A percentile compares a stretch with the other conserved stretches of the same genome.
phyloP scores from a whole-genome alignment of 768 basidiomycete genomes.

The Agaricus subrufescens region DNA sequence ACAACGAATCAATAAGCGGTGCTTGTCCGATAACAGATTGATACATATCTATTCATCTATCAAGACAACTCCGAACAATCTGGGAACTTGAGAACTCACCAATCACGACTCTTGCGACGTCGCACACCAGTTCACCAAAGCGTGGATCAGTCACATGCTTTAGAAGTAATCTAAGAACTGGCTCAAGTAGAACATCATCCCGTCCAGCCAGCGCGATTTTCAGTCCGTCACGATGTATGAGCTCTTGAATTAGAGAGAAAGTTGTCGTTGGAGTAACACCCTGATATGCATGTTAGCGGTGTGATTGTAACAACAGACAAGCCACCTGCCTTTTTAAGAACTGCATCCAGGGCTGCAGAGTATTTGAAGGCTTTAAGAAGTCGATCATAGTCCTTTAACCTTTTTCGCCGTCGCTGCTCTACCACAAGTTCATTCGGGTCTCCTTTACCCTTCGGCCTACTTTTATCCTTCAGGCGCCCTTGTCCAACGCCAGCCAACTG shows the following conservation, averaged over 20 bases:
- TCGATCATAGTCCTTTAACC: conserved; percentile 83
- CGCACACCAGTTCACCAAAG: conserved; percentile 86
- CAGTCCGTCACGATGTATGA: conserved; percentile 88
- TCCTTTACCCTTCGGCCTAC: conserved; percentile 42
- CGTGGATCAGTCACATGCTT: conserved; percentile 87
- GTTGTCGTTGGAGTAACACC: conserved; percentile 78
- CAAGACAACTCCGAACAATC: not conserved
- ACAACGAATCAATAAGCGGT: conserved; percentile 83
- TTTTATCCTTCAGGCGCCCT: conserved; percentile 45
- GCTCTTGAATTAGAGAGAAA: conserved; percentile 89
- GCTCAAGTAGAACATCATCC: conserved; percentile 91
- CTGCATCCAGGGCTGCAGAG: conserved; percentile 89
- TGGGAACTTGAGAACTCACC: conserved; percentile 45
- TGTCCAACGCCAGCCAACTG: conserved; percentile 30
- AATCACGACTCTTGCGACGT: conserved; percentile 75
- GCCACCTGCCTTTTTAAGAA: conserved; percentile 69
- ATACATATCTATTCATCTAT: conserved; percentile 71
- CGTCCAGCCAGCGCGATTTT: conserved; percentile 82
- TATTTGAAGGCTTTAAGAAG: conserved; percentile 92
- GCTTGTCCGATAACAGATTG: conserved; percentile 89
- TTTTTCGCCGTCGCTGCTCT: conserved; percentile 63
- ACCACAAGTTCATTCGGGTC: conserved; percentile 77
- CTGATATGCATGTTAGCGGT: conserved; percentile 32
- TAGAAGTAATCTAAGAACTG: conserved; percentile 79
- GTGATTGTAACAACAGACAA: not conserved